These are phyloP conservation scores for Aaosphaeria pasadenensis DNA, from an alignment of 2,329 filamentous ascomycete species.

Conservation along the genomic window DNA sequence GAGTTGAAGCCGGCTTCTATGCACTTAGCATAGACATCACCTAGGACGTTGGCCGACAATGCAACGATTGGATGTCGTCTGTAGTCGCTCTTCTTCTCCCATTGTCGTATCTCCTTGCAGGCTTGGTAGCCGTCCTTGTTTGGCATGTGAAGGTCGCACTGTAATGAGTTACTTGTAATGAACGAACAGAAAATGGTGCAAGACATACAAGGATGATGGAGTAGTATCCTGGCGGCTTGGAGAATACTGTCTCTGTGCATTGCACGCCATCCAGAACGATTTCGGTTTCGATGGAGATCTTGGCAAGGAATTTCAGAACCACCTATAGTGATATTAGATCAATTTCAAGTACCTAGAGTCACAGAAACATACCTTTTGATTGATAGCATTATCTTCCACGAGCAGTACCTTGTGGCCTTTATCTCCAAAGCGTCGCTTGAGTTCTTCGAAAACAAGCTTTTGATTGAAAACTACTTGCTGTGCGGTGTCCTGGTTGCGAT, in stretches of 20 bases:
- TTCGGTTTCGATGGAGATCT: slow-evolving; percentile 72
- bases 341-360: background rate
- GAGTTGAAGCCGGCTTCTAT: slow-evolving; percentile 77
- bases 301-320: slow-evolving; percentile 71
- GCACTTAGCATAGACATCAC: slow-evolving; percentile 81
- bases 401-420: slow-evolving; percentile 78
- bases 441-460: slow-evolving; percentile 76
- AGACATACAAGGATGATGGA: slow-evolving; percentile 72
- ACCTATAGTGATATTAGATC: slow-evolving; percentile 33
- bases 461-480: slow-evolving; percentile 77
- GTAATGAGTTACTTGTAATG: background rate
- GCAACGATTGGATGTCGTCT: slow-evolving; percentile 75
- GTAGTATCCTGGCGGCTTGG: slow-evolving; percentile 65
- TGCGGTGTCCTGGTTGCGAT: slow-evolving; percentile 75
- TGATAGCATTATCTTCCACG: slow-evolving; percentile 82
- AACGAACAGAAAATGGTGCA: background rate
- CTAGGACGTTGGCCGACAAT: slow-evolving; percentile 82
- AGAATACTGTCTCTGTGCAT: slow-evolving; percentile 72
- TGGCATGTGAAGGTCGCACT: slow-evolving; percentile 90
- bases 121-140: slow-evolving; percentile 87
- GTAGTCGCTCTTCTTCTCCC: slow-evolving; percentile 62
- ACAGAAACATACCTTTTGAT: slow-evolving; percentile 70
- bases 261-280: slow-evolving; percentile 74
- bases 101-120: slow-evolving; percentile 75
- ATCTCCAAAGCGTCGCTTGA: slow-evolving; percentile 71